Evolutionary conservation across 192 early-diverging fungal species (phyloP).

Genomic region (Endogone sp.): DNA sequence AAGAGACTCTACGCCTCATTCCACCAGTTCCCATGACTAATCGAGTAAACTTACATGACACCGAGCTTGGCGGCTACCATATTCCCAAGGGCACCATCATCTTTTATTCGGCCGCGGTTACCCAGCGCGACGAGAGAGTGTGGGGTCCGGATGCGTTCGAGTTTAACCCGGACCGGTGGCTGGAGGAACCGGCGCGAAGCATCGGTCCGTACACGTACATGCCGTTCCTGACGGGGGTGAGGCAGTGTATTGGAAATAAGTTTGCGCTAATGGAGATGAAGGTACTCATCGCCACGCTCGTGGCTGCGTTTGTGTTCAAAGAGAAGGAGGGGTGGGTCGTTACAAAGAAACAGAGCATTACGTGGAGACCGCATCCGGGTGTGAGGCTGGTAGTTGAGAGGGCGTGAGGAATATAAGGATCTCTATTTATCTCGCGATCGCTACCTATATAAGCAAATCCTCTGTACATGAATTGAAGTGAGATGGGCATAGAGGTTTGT

Average conservation of each 20-base stretch:
- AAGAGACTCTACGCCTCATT: constrained; percentile 46
- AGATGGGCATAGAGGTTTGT: too few species aligned
- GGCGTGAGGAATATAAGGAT: constrained; percentile 3
- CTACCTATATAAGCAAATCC: too few species aligned
- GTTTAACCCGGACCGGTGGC: constrained; percentile 53
- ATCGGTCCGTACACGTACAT: constrained; percentile 28
- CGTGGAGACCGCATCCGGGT: constrained; percentile 39
- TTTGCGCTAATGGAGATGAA: constrained; percentile 57
- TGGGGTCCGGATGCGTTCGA: constrained; percentile 47
- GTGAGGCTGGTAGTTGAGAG: constrained; percentile 34
- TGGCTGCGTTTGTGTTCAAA: constrained; percentile 32
- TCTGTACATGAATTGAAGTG: too few species aligned
- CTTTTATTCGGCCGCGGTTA: constrained; percentile 32
- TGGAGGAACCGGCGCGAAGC: constrained; percentile 25
- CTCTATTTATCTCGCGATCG: too few species aligned
- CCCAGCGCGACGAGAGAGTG: constrained; percentile 34
- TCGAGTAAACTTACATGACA: constrained; percentile 33
- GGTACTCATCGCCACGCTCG: constrained; percentile 42
- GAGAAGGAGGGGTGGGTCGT: constrained; percentile 38
- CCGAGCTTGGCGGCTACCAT: constrained; percentile 31
- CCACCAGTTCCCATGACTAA: constrained; percentile 48
- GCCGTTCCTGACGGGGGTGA: constrained; percentile 45
- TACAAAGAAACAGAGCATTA: constrained; percentile 37
- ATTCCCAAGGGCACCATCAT: constrained; percentile 44
- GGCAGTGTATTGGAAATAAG: constrained; percentile 53